Evolutionary conservation across 148 eudicot genomes (phyloP).

Genomic region (Beta vulgaris): DNA sequence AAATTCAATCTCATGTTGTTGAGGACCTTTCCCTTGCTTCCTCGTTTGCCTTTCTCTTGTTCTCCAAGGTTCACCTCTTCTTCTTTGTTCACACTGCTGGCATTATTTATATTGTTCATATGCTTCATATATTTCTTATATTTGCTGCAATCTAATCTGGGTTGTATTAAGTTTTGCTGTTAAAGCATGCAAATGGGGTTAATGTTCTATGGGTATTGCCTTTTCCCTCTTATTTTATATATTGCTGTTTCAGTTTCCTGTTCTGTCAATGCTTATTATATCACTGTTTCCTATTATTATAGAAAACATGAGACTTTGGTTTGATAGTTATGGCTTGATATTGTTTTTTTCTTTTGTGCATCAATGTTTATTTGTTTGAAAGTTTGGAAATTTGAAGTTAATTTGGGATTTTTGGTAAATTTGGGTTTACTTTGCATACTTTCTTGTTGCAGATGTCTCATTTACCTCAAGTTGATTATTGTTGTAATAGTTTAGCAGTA

Average conservation of each 20-base stretch:
- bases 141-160: no score
- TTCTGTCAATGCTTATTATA: background rate
- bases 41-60: slow-evolving; percentile 27
- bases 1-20: slow-evolving; percentile 23
- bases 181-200: background rate
- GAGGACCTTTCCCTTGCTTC: slow-evolving; percentile 18
- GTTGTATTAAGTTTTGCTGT: background rate
- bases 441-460: no score
- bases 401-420: background rate
- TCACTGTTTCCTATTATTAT: background rate
- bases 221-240: background rate
- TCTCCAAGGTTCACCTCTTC: slow-evolving; percentile 28
- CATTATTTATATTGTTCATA: no score
- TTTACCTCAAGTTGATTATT: background rate
- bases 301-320: background rate
- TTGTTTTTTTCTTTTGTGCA: background rate
- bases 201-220: background rate
- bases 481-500: background rate
- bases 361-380: background rate
- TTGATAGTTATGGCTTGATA: background rate
- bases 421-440: no score
- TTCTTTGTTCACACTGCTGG: background rate
- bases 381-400: background rate
- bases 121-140: no score
- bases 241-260: background rate